These are phyloP conservation scores for Acanthamoeba polyphaga DNA, from an alignment of 208 protist species.

Conservation along the genomic window DNA sequence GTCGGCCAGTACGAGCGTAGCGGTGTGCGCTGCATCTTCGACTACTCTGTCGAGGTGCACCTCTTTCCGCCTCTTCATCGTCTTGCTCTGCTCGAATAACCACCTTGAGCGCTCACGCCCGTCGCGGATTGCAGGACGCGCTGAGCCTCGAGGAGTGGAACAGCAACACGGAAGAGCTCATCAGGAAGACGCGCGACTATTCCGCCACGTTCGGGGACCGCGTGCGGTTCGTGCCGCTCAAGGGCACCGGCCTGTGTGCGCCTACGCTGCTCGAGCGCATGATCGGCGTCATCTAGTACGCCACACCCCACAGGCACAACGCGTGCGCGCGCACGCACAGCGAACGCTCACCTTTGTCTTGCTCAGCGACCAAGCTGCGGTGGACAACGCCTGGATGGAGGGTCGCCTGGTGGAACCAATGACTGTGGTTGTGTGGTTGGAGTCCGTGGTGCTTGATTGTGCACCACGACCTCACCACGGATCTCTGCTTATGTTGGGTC, in stretches of 20 bases:
- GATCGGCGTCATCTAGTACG: slow-evolving; percentile 46
- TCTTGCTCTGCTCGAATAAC: too few species aligned
- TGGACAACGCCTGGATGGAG: slow-evolving; percentile 1
- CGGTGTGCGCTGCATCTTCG: slow-evolving; percentile 58
- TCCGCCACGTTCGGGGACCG: background rate
- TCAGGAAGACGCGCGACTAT: slow-evolving; percentile 45
- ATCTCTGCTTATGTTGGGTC: too few species aligned
- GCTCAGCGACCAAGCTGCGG: background rate
- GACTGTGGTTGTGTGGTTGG: too few species aligned
- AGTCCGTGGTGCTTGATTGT: too few species aligned
- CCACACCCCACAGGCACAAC: background rate
- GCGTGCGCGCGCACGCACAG: background rate
- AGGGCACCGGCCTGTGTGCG: slow-evolving; percentile 25
- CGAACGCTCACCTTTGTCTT: background rate
- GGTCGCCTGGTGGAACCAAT: background rate
- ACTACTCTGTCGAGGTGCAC: slow-evolving; percentile 46
- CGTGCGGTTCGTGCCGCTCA: slow-evolving; percentile 27
- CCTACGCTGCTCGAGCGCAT: slow-evolving; percentile 33
- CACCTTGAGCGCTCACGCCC: background rate
- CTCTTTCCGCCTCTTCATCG: background rate
- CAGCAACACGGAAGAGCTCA: background rate
- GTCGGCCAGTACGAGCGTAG: slow-evolving; percentile 27
- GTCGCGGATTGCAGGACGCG: background rate
- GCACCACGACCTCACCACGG: too few species aligned
- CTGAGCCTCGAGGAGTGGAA: background rate